Percentiles rank a stretch among this genome's conserved stretches.
Conservation (phyloP, 2,329 filamentous ascomycete genomes). For the Penicillium sp. region DNA sequence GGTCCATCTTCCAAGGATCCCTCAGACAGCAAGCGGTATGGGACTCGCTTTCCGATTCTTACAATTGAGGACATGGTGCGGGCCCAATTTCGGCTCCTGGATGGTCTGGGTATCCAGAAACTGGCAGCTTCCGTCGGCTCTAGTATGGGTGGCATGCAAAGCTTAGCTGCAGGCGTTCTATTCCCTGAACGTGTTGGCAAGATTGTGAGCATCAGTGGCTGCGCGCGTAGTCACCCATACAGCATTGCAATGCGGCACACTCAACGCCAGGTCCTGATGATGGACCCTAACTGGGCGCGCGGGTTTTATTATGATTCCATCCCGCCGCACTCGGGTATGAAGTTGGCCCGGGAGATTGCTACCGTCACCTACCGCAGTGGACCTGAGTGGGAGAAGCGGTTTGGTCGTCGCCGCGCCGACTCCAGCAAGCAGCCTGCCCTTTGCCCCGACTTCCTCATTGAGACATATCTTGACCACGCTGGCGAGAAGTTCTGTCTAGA, state of each 20-base stretch:
- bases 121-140: constrained; percentile 90
- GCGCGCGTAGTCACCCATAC: constrained; percentile 90
- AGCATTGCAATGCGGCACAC: constrained; percentile 98
- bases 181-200: constrained; percentile 76
- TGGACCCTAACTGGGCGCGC: constrained; percentile 94
- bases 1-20: constrained; percentile 85
- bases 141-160: constrained; percentile 99
- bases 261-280: constrained; percentile 96
- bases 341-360: constrained; percentile 92
- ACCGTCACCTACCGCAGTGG: constrained; percentile 96
- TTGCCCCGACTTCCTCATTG: constrained; percentile 96
- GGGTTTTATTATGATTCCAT: constrained; percentile 88
- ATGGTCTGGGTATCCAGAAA: constrained; percentile 66
- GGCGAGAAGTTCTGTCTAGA: constrained; percentile 97
- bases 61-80: constrained; percentile 98
- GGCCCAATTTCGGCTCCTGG: constrained; percentile 84
- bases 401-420: constrained; percentile 81
- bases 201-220: constrained; percentile 86
- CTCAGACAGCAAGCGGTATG: constrained; percentile 79
- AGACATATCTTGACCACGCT: constrained; percentile 96
- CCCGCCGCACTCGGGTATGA: constrained; percentile 94
- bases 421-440: constrained; percentile 78
- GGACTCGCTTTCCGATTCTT: constrained; percentile 88
- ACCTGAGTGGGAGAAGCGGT: constrained; percentile 94
- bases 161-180: constrained; percentile 75